phyloP scores from a whole-genome alignment of 192 early-diverging fungal species.

The Backusella macrospora region DNA sequence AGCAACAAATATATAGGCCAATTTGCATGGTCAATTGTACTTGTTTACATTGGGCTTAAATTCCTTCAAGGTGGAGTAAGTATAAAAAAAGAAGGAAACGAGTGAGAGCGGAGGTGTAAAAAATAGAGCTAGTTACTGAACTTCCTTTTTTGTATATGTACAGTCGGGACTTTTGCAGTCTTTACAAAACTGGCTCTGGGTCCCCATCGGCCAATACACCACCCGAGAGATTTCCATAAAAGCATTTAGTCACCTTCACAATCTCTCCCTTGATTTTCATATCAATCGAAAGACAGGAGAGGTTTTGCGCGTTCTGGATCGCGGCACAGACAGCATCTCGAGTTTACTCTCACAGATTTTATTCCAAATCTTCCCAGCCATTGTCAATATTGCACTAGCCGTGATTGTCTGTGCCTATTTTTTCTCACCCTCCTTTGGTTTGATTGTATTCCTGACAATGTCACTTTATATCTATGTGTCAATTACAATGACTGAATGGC shows the following conservation, averaged over 20 bases:
- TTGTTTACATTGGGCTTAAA: constrained; percentile 63
- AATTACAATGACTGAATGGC: constrained; percentile 86
- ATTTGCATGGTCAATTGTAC: constrained; percentile 53
- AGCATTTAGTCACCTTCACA: constrained; percentile 91
- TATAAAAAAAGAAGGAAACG: constrained; percentile 8
- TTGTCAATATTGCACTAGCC: constrained; percentile 87
- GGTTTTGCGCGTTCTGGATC: constrained; percentile 88
- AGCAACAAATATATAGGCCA: constrained; percentile 17
- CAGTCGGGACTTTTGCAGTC: constrained; percentile 71
- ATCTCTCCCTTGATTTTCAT: constrained; percentile 88
- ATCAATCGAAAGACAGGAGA: constrained; percentile 95
- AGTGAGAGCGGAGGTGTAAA: not conserved
- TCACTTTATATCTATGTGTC: constrained; percentile 81
- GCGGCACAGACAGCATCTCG: constrained; percentile 73
- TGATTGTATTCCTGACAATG: constrained; percentile 92
- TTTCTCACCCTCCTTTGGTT: constrained; percentile 76
- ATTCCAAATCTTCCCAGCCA: constrained; percentile 90
- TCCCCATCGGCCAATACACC: constrained; percentile 92
- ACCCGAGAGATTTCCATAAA: constrained; percentile 88
- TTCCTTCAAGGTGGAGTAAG: constrained; percentile 77
- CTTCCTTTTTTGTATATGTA: constrained; percentile 23
- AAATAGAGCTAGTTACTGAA: not conserved
- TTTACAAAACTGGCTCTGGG: constrained; percentile 87
- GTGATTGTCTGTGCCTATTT: constrained; percentile 66
- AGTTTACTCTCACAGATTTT: constrained; percentile 79